A percentile compares a stretch with the other conserved stretches of the same genome.
Evolutionary conservation across 164 flowering plant species (phyloP).

Genomic region (Sextonia rubra): DNA sequence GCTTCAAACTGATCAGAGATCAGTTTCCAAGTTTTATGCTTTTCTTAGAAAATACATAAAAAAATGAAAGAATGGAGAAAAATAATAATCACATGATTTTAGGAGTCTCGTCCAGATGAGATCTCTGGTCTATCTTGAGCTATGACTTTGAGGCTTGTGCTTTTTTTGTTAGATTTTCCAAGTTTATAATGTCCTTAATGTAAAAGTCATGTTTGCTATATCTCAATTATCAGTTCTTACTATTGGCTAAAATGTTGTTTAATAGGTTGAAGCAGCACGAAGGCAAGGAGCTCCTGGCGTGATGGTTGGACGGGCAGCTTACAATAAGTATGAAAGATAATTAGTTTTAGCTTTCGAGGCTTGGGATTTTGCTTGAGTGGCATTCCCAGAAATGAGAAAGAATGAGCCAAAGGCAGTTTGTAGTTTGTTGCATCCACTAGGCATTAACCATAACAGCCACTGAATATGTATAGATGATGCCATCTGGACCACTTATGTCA

Average conservation of each 20-base stretch:
- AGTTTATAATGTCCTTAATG: background rate
- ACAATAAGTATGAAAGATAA: slow-evolving; percentile 50
- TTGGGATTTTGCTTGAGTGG: background rate
- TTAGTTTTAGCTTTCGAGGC: background rate
- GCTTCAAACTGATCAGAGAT: too few relatives aligned
- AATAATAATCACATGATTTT: too few relatives aligned
- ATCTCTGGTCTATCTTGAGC: background rate
- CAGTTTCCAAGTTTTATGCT: background rate
- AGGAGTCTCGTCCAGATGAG: too few relatives aligned
- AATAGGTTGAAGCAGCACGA: slow-evolving; percentile 68
- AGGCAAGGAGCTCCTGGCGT: slow-evolving; percentile 94
- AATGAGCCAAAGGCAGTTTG: background rate
- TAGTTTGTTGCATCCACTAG: background rate
- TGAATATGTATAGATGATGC: background rate
- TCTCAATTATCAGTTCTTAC: background rate
- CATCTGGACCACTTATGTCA: background rate
- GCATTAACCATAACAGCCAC: background rate
- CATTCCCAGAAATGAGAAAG: background rate
- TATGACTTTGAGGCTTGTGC: background rate
- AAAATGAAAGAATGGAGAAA: too few relatives aligned
- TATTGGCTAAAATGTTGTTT: slow-evolving; percentile 1
- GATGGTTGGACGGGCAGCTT: slow-evolving; percentile 98
- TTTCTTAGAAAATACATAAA: background rate
- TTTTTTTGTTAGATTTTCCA: background rate
- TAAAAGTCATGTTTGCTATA: background rate